Conservation (phyloP, 225 moss, liverwort and hornwort species). For the Sphagnum contortum region DNA sequence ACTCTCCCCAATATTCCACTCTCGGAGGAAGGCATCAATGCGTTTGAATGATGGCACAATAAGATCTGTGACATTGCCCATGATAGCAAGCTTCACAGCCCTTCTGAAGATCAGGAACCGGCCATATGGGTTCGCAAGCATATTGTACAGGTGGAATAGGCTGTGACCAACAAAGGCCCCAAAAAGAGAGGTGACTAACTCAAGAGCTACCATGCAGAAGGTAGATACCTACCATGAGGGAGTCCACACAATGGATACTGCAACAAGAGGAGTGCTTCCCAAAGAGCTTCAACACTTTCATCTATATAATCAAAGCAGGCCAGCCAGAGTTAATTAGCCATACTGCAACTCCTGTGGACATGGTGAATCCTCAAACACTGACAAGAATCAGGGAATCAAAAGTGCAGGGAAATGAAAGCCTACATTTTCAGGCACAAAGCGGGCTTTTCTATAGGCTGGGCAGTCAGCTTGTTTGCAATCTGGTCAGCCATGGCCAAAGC, state of each 20-base stretch:
- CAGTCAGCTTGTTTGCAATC: slow-evolving; percentile 84
- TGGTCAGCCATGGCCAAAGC: slow-evolving; percentile 94
- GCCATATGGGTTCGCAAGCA: slow-evolving; percentile 84
- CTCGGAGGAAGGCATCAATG: slow-evolving; percentile 79
- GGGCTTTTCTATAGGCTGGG: slow-evolving; percentile 83
- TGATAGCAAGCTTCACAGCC: slow-evolving; percentile 73
- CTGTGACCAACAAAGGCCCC: slow-evolving; percentile 25
- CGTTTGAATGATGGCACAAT: slow-evolving; percentile 92
- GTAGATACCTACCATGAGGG: no score
- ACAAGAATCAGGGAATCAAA: no score
- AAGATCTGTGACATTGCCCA: slow-evolving; percentile 81
- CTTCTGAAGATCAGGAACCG: slow-evolving; percentile 84
- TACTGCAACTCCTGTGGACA: no score
- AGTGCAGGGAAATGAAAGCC: no score
- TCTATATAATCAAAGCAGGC: no score
- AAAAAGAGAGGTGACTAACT: not conserved
- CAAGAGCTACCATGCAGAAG: no score
- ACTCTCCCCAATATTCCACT: slow-evolving; percentile 90
- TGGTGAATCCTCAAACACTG: no score
- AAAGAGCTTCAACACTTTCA: no score
- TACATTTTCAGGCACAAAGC: slow-evolving; percentile 84
- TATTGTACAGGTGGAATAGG: slow-evolving; percentile 91
- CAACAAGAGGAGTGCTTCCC: no score
- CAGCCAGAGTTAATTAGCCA: no score
- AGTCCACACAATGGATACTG: no score